A percentile compares a stretch with the other conserved stretches of the same genome.
Evolutionary conservation across 2,329 filamentous ascomycete genomes (phyloP).

Genomic region (Pestalotiopsis fici): DNA sequence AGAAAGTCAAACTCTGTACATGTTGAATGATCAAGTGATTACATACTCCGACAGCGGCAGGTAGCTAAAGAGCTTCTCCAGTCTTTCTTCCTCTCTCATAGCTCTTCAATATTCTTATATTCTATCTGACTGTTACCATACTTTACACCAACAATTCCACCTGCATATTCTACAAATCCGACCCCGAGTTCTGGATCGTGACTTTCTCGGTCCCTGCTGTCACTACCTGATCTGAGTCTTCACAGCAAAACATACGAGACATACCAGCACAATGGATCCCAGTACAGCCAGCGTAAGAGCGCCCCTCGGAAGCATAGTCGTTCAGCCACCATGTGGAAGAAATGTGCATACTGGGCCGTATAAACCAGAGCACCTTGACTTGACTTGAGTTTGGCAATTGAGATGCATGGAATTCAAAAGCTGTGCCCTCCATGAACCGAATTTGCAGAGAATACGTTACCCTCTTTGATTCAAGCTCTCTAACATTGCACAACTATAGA

Average conservation of each 20-base stretch:
- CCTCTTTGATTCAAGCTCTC: not conserved
- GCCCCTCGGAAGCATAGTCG: conserved; percentile 6
- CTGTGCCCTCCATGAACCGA: too few species aligned
- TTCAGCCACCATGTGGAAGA: not conserved
- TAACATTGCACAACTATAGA: conserved; percentile 47
- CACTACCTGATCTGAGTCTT: not conserved
- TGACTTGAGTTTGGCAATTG: too few species aligned
- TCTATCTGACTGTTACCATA: not conserved
- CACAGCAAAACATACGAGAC: not conserved
- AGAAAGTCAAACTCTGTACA: not conserved
- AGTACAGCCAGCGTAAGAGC: conserved; percentile 24
- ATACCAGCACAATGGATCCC: conserved; percentile 20
- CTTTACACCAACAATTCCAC: not conserved
- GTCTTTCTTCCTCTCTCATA: not conserved
- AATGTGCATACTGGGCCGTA: not conserved
- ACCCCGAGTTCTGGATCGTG: not conserved
- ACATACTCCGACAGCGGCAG: conserved; percentile 2
- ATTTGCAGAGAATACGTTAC: too few species aligned
- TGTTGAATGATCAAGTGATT: not conserved
- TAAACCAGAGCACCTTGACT: too few species aligned
- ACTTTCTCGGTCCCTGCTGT: not conserved
- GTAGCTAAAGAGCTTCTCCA: not conserved
- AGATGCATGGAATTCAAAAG: too few species aligned
- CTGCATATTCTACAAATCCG: not conserved
- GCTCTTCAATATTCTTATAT: not conserved